Evolutionary conservation across 2,329 filamentous ascomycete species (phyloP).

Genomic region (Neonectria hederae): DNA sequence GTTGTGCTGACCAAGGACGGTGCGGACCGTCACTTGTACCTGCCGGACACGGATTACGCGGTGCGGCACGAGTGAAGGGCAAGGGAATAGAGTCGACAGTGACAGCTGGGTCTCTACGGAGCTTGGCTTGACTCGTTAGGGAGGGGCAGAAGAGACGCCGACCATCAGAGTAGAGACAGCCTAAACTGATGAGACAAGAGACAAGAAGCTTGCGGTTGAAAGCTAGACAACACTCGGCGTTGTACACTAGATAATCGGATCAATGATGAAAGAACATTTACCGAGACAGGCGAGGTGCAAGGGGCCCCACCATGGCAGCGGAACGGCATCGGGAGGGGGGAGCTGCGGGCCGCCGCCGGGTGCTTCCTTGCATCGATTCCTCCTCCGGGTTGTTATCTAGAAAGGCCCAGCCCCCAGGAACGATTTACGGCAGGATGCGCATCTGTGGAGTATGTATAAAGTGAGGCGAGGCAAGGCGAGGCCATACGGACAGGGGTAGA

Average conservation of each 20-base stretch:
- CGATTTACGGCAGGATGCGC: constrained; percentile 9
- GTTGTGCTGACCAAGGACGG: constrained; percentile 92
- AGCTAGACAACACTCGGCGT: constrained; percentile 37
- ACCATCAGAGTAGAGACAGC: constrained; percentile 19
- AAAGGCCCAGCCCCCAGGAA: constrained; percentile 3
- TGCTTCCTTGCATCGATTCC: constrained; percentile 10
- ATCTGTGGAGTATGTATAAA: constrained; percentile 5
- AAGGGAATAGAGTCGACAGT: constrained; percentile 20
- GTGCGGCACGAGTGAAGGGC: constrained; percentile 69
- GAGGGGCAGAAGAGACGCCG: constrained; percentile 19
- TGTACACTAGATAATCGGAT: constrained; percentile 45
- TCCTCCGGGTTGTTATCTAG: constrained; percentile 11
- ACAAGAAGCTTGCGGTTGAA: constrained; percentile 24
- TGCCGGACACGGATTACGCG: constrained; percentile 90
- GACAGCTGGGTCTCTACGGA: constrained; percentile 26
- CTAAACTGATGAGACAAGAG: constrained; percentile 16
- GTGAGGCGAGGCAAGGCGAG: constrained; percentile 16
- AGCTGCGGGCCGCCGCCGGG: constrained; percentile 11
- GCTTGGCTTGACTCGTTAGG: constrained; percentile 29
- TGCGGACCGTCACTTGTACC: constrained; percentile 91
- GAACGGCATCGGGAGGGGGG: constrained; percentile 20
- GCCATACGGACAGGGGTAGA: constrained; percentile 12
- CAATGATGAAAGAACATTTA: constrained; percentile 37
- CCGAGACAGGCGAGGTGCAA: constrained; percentile 24
- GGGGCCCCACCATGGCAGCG: constrained; percentile 19